A percentile compares a stretch with the other conserved stretches of the same genome.
Evolutionary conservation across 768 basidiomycete genomes (phyloP).

Genomic region (Tremella mesenterica): DNA sequence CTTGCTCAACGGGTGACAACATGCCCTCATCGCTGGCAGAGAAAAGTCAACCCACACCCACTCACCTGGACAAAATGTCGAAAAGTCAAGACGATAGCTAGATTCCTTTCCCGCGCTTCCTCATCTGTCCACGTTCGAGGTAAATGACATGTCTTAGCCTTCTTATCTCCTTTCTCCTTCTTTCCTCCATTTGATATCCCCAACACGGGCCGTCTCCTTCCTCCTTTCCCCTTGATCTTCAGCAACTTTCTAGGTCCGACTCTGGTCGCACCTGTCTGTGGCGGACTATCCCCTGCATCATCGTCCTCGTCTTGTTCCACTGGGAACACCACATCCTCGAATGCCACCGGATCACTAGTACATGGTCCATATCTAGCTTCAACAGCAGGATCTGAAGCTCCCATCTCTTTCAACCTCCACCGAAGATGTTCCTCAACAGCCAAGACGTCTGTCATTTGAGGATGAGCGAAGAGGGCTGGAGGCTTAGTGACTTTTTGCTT

Average conservation of each 20-base stretch:
- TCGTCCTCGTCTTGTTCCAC: constrained; percentile 12
- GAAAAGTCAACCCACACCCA: background rate
- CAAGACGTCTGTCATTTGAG: constrained; percentile 44
- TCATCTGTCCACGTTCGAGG: constrained; percentile 38
- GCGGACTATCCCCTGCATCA: constrained; percentile 1
- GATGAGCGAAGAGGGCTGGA: constrained; percentile 38
- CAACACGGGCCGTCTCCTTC: constrained; percentile 26
- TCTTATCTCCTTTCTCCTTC: constrained; percentile 11
- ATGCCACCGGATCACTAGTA: constrained; percentile 25
- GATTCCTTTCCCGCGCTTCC: constrained; percentile 36
- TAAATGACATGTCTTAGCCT: constrained; percentile 28
- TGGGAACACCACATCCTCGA: constrained; percentile 29
- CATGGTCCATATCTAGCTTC: constrained; percentile 36
- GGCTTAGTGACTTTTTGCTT: constrained; percentile 10
- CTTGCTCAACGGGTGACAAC: too few relatives aligned
- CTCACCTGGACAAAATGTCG: constrained; percentile 44
- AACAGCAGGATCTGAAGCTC: constrained; percentile 38
- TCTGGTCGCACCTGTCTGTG: background rate
- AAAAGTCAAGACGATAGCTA: constrained; percentile 41
- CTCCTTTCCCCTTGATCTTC: constrained; percentile 29
- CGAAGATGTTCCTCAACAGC: constrained; percentile 44
- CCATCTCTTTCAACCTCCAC: constrained; percentile 43
- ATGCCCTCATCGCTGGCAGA: too few relatives aligned
- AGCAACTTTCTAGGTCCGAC: constrained; percentile 12
- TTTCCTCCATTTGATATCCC: constrained; percentile 10